Evolutionary conservation across 1,284 basidiomycete species (phyloP), one percentile per base, ranked within the genome.

Genomic region (Trichosporon ovoides): DNA sequence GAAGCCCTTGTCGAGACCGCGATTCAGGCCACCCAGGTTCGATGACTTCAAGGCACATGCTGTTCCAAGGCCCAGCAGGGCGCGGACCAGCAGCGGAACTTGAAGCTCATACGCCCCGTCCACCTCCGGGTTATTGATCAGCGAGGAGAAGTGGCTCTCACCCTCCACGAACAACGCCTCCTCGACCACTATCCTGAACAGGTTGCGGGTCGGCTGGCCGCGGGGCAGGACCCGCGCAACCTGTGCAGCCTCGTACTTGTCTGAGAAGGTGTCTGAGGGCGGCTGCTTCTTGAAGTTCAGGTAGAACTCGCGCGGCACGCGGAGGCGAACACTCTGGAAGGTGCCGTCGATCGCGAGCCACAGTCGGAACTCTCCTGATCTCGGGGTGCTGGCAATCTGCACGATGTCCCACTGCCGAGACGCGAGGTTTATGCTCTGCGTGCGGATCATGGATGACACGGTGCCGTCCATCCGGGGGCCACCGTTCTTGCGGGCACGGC

Each of bases 41-140:
- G 80, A 77, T 58, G 88, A 84, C 50, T 85, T 85, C 36, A 88
- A 80, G 0, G 82, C 80, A 70, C 94, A 97, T 1, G 87, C 84
- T 59, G 88, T 89, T 1, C 96, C 96, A 16, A 98, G 81, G 61
- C 84, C 85, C 28, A 98, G 79, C 18, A 98, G 75, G 3, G 87
- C 91, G 31, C 96, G 88, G 57, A 90, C 83, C 40, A 88, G 79
- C 12, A 96, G 82, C 1, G 96, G 92, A 12, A 99, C 82, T 81
- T 98, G 91, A 37, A 88, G 82, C 78, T 99, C 96, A 70, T 88
- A 99, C 2, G 97, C 89, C 2, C 92, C 93, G 66, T 98, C 93
- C 9, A 98, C 91, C 70, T 91, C 93, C 0, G 94, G 90, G 68
- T 95, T 90, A 73, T 96, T 97, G 62, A 87, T 89, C 55, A 98